These are phyloP conservation scores for Fusarium sp. DNA, from an alignment of 2,329 filamentous ascomycete genomes.

Conservation along the genomic window DNA sequence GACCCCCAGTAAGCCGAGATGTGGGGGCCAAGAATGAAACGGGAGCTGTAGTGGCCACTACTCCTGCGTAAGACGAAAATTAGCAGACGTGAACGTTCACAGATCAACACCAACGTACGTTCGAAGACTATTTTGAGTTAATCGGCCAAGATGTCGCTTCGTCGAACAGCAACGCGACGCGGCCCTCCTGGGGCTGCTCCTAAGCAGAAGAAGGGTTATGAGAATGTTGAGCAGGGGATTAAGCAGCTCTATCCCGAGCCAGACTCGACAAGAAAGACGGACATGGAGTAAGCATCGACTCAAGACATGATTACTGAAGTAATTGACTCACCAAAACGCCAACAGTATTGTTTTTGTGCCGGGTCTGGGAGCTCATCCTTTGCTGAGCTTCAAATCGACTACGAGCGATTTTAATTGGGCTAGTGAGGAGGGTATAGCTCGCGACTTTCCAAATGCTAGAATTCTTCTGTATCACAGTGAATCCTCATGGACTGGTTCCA, in stretches of 20 bases:
- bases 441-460: conserved; percentile 55
- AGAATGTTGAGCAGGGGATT: conserved; percentile 54
- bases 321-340: neutral
- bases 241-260: conserved; percentile 52
- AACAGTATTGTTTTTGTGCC: conserved; percentile 56
- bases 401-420: conserved; percentile 56
- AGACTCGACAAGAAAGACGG: conserved; percentile 45
- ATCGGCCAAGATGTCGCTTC: conserved; percentile 21
- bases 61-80: neutral
- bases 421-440: conserved; percentile 46
- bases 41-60: neutral
- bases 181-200: conserved; percentile 34
- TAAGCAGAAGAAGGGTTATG: conserved; percentile 51
- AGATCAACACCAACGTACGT: neutral
- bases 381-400: conserved; percentile 55
- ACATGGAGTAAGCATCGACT: conserved; percentile 48
- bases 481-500: conserved; percentile 54
- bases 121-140: neutral
- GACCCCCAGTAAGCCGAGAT: neutral
- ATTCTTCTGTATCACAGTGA: conserved; percentile 57
- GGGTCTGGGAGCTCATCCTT: conserved; percentile 54
- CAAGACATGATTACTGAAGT: rapidly evolving
- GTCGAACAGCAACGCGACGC: conserved; percentile 32
- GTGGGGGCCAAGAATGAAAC: conserved; percentile 26
- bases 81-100: neutral